Conservation (phyloP, 2,329 filamentous ascomycete genomes). For the Colletotrichum sublineola region DNA sequence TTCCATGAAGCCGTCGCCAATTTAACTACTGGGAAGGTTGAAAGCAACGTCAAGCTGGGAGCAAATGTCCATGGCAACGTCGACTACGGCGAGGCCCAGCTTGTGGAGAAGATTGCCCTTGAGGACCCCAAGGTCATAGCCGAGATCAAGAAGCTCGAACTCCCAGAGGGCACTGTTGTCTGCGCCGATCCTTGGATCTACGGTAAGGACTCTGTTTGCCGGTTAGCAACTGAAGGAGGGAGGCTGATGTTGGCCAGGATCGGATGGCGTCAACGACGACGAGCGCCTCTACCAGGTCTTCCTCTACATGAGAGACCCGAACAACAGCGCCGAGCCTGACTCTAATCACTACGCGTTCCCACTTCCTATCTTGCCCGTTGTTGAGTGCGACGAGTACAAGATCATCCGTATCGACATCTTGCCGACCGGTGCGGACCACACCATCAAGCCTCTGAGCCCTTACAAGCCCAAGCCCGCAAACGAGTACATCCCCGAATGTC, state of each 20-base stretch:
- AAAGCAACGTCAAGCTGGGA: conserved; percentile 70
- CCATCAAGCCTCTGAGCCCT: conserved; percentile 65
- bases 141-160: conserved; percentile 71
- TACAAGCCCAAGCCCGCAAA: conserved; percentile 69
- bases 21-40: conserved; percentile 62
- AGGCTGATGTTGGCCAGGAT: conserved; percentile 10
- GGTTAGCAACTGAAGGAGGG: not conserved
- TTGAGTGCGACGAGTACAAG: conserved; percentile 72
- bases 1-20: conserved; percentile 72
- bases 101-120: conserved; percentile 67
- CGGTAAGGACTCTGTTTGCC: not conserved
- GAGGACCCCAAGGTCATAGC: conserved; percentile 69
- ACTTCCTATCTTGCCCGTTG: conserved; percentile 75
- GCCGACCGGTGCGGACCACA: conserved; percentile 75
- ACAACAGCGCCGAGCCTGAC: conserved; percentile 70
- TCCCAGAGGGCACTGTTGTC: conserved; percentile 70
- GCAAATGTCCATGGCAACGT: conserved; percentile 70
- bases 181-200: conserved; percentile 61
- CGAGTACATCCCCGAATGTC: conserved; percentile 76
- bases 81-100: conserved; percentile 71
- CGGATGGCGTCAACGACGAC: conserved; percentile 36
- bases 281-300: conserved; percentile 37
- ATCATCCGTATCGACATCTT: conserved; percentile 78
- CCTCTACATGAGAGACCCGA: conserved; percentile 66
- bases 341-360: conserved; percentile 79